Evolutionary conservation across 2,329 filamentous ascomycete genomes (phyloP), one percentile per base, ranked within the genome.

Genomic region (Truncatella angustata): DNA sequence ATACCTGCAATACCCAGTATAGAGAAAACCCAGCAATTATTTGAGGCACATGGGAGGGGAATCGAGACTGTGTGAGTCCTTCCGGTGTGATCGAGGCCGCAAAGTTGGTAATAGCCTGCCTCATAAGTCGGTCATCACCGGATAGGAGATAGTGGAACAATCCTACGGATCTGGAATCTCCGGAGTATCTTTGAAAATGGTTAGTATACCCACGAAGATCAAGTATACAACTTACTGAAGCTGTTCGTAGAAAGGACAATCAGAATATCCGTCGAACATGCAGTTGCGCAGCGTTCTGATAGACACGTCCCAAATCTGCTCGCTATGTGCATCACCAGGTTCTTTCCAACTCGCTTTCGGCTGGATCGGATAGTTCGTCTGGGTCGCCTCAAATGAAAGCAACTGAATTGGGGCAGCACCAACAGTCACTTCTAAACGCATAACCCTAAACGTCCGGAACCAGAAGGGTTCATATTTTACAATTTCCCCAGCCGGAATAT

Each of bases 21-120:
- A 72, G 63, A 1, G 69, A 66, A 50, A 72, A 73, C 11, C 61
- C 60, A n/a, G 68, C 63, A 44, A 72, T 72, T 39, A 70, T 60
- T 47, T 71, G 68, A 3, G 62, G 62, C 1, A 63, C 60, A 40
- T 71, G 68, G 0, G 68, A 69, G 4, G 70, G 70, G 36, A 66
- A 64, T 2, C 70, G 67, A 11, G 65, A 69, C 44, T 66, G 64
- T 0, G 66, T 67, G 4, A 72, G 62, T 1, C 70, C 70, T 44
- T 63, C 60, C 21, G 20, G 57, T 45, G 6, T 50, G 48, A 11
- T 58, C 51, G 0, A 63, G 62, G 9, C 59, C 53, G 12, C 61
- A 58, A 45, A 66, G 60, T 24, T 65, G 20, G 53, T 54, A 16
- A 68, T 67, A 11, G 64, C 64, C 40, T 68, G 63, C 2, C 64